Conservation (phyloP, 805 yeast genomes). For the Jamesozyma rosinii region DNA sequence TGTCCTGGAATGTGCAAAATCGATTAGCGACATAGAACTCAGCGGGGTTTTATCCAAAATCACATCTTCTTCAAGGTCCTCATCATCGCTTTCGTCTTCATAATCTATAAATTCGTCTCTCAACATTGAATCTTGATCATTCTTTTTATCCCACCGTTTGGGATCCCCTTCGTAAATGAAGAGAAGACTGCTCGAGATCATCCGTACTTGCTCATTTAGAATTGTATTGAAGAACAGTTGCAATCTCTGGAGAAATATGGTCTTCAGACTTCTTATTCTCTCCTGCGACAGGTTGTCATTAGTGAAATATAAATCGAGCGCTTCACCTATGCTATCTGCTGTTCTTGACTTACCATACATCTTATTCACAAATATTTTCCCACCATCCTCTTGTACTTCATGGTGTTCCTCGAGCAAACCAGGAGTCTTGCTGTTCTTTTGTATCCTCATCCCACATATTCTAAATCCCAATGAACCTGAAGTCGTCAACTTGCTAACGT, state of each 20-base stretch:
- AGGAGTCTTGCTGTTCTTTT: slow-evolving; percentile 11
- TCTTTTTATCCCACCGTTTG: slow-evolving; percentile 39
- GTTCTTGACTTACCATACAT: slow-evolving; percentile 58
- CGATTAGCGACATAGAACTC: slow-evolving; percentile 62
- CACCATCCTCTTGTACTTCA: slow-evolving; percentile 26
- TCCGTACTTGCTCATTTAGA: slow-evolving; percentile 49
- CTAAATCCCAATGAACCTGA: slow-evolving; percentile 69
- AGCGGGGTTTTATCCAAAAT: slow-evolving; percentile 28
- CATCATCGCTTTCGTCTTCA: slow-evolving; percentile 30
- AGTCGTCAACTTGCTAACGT: slow-evolving; percentile 66
- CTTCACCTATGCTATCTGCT: slow-evolving; percentile 34
- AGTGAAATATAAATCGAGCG: slow-evolving; percentile 40
- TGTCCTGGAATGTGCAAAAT: slow-evolving; percentile 78
- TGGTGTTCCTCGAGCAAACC: slow-evolving; percentile 14
- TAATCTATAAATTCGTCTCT: slow-evolving; percentile 28
- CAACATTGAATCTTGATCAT: slow-evolving; percentile 35
- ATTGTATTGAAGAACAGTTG: slow-evolving; percentile 60
- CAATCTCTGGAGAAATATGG: slow-evolving; percentile 47
- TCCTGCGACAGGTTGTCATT: slow-evolving; percentile 28
- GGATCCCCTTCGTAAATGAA: slow-evolving; percentile 65
- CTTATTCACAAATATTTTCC: slow-evolving; percentile 51
- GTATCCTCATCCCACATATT: slow-evolving; percentile 80
- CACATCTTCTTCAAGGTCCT: slow-evolving; percentile 18
- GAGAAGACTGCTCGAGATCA: slow-evolving; percentile 64
- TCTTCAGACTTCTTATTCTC: slow-evolving; percentile 34